Conservation (phyloP, 108 stramenopile genomes). For the Skeletonema grethae region DNA sequence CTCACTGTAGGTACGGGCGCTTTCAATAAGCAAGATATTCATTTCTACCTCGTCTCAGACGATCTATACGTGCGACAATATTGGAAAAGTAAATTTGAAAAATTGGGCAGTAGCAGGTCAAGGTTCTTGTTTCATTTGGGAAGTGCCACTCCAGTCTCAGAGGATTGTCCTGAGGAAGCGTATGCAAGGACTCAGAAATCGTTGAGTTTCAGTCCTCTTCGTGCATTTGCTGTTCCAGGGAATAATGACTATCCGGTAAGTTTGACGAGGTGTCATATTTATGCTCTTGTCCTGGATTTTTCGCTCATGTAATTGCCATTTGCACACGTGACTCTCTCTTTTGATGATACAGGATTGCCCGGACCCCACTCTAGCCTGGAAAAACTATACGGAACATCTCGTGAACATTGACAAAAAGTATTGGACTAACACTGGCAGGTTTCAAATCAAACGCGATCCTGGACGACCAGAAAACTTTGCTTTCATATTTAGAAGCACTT, state of each 20-base stretch:
- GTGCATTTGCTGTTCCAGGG: conserved; percentile 31
- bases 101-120: not conserved
- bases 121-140: conserved; percentile 10
- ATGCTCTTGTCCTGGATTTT: not conserved
- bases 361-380: conserved; percentile 13
- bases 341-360: conserved; percentile 9
- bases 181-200: conserved; percentile 22
- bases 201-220: conserved; percentile 12
- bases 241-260: conserved; percentile 29
- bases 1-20: not conserved
- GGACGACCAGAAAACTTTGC: conserved; percentile 57
- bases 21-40: not conserved
- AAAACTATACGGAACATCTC: conserved; percentile 17
- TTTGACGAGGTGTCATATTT: not conserved
- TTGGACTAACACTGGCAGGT: conserved; percentile 15
- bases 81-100: not conserved
- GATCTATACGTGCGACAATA: not conserved
- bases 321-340: not conserved
- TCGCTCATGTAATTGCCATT: not conserved
- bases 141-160: conserved; percentile 32
- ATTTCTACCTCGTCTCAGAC: not conserved
- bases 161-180: conserved; percentile 20
- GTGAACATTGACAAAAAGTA: conserved; percentile 11
- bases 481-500: conserved; percentile 44
- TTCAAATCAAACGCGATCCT: conserved; percentile 18